phyloP scores from a whole-genome alignment of 1,284 basidiomycete genomes.

The Ustilago bromivora region DNA sequence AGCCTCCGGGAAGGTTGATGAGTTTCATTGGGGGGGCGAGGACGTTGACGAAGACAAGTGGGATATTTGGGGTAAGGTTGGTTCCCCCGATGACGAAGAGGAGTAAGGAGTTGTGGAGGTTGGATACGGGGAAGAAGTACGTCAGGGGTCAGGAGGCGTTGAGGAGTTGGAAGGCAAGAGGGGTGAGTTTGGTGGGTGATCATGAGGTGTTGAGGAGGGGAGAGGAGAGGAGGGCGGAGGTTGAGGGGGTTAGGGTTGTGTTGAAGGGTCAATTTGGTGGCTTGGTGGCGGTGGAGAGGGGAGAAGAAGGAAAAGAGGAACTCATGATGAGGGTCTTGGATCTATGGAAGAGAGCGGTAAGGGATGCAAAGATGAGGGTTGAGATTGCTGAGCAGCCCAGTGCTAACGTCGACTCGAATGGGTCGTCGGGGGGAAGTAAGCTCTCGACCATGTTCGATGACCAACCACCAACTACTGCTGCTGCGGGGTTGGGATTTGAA shows the following conservation, averaged over 20 bases:
- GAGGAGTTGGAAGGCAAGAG: slow-evolving; percentile 84
- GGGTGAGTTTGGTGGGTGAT: slow-evolving; percentile 87
- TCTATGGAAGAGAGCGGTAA: slow-evolving; percentile 51
- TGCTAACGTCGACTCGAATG: not conserved
- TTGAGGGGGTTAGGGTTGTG: slow-evolving; percentile 86
- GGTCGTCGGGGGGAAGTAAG: slow-evolving; percentile 9
- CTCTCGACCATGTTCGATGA: not conserved
- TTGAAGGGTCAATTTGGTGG: slow-evolving; percentile 69
- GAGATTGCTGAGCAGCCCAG: slow-evolving; percentile 43
- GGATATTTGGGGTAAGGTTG: slow-evolving; percentile 83
- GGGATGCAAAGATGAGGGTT: slow-evolving; percentile 39
- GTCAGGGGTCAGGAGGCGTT: slow-evolving; percentile 89
- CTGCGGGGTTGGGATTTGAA: slow-evolving; percentile 9
- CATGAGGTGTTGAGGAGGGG: slow-evolving; percentile 78
- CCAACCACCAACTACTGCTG: not conserved
- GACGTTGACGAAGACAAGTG: slow-evolving; percentile 74
- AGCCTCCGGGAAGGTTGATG: slow-evolving; percentile 84
- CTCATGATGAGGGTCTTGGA: slow-evolving; percentile 40
- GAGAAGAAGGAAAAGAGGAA: slow-evolving; percentile 10
- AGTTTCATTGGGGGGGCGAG: slow-evolving; percentile 73
- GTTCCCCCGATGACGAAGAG: slow-evolving; percentile 87
- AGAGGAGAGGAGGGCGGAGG: slow-evolving; percentile 83
- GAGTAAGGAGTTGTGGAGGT: slow-evolving; percentile 88
- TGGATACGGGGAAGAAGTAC: slow-evolving; percentile 93
- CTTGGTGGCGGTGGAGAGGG: slow-evolving; percentile 38